phyloP scores from a whole-genome alignment of 306 rosid species.

The Trifolium pratense region DNA sequence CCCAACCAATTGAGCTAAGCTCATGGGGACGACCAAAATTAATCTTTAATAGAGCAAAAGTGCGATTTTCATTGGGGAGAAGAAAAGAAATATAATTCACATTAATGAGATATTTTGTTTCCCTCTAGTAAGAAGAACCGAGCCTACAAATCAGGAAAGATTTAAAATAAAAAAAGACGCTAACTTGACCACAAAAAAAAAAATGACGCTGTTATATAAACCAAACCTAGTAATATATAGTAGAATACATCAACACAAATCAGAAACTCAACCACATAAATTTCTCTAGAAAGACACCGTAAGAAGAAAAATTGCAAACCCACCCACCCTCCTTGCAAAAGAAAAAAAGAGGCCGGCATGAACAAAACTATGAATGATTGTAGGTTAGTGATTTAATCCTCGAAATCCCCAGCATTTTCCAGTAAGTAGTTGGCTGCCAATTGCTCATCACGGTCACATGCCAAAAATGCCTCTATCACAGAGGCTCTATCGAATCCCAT shows the following conservation, averaged over 20 bases:
- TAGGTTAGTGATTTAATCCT: constrained; percentile 60
- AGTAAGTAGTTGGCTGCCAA: constrained; percentile 90
- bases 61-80: neutral
- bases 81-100: neutral
- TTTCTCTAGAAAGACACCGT: constrained; percentile 37
- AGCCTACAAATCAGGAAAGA: constrained; percentile 2
- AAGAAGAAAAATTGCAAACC: constrained; percentile 24
- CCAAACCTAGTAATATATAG: constrained; percentile 9
- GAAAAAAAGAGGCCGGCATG: constrained; percentile 44
- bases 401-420: constrained; percentile 92
- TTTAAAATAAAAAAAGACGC: no score
- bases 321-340: constrained; percentile 9
- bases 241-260: constrained; percentile 38
- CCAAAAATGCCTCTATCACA: constrained; percentile 96
- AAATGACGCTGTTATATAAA: constrained; percentile 27
- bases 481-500: constrained; percentile 97
- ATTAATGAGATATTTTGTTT: neutral
- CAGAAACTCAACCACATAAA: constrained; percentile 52
- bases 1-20: no score
- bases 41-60: neutral
- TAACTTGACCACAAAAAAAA: no score
- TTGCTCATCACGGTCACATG: constrained; percentile 94
- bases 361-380: constrained; percentile 61
- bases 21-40: no score
- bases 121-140: neutral